Evolutionary conservation across 2,329 filamentous ascomycete species (phyloP), one percentile per base, ranked within the genome.

Genomic region (Coniella vitis): DNA sequence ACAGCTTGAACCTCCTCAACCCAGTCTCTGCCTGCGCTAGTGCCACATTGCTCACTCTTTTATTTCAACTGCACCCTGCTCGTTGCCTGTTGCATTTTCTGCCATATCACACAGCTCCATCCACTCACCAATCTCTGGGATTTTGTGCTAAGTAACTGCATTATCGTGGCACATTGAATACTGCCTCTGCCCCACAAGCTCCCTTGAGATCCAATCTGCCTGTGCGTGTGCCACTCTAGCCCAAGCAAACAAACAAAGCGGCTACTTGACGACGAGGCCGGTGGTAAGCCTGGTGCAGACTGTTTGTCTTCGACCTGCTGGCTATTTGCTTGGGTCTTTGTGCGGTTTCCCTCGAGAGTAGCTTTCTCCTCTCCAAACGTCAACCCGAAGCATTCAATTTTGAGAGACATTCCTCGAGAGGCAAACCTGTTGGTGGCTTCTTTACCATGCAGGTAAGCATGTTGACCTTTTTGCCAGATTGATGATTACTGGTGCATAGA

Each of bases 381-480:
- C 14, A 25, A 41, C 10, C 31, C 2, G 7, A 3, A 31, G 7
- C 25, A 34, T n/a, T 12, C 29, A 34, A 7, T 12, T 9, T 16
- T 8, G 40, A 2, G 14, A n/a, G 4, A 22, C 22, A 17, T 17
- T 34, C 20, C 40, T 8, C 16, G n/a, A n/a, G 5, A 20, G 16
- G 22, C 12, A 42, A n/a, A 2, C 7, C 29, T 21, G 17, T 34
- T 16, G 17, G 38, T 41, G 22, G 16, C 12, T 9, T 36, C 5
- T 22, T 19, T 14, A 36, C 14, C 31, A 44, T 44, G 41, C 41
- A 44, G 41, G 41, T 44, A 22, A 36, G 41, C n/a, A 16, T 22
- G 10, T 16, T 17, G 16, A 5, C n/a, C 17, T 7, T 5, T 38
- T 19, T 38, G 36, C 20, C 10, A 35, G 29, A n/a, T 8, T 31